Evolutionary conservation across 257 asterid species (phyloP).

Genomic region (Buddleja alternifolia): DNA sequence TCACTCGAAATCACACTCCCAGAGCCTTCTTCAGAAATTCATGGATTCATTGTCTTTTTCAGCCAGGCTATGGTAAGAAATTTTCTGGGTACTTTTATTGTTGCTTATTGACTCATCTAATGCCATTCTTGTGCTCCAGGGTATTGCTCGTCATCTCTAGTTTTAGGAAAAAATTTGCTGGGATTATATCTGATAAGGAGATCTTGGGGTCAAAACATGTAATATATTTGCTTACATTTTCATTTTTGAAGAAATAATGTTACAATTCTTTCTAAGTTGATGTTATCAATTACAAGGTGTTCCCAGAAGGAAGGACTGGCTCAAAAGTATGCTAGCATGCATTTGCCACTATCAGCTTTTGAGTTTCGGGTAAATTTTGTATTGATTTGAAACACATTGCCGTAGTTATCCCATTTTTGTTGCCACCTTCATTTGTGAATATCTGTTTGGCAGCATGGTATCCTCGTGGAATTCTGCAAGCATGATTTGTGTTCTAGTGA

Average conservation of each 20-base stretch:
- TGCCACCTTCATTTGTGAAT: conserved; percentile 23
- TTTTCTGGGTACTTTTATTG: neutral
- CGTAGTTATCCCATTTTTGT: conserved; percentile 4
- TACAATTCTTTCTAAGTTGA: conserved; percentile 39
- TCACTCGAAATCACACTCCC: conserved; percentile 50
- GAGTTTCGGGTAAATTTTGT: conserved; percentile 53
- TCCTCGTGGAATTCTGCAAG: conserved; percentile 75
- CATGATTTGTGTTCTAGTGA: conserved; percentile 55
- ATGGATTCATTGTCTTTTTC: conserved; percentile 61
- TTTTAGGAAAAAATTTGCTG: conserved; percentile 68
- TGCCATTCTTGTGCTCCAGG: conserved; percentile 59
- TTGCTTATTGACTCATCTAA: conserved; percentile 22
- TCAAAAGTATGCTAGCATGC: conserved; percentile 59
- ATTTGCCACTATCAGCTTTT: conserved; percentile 59
- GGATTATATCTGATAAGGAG: conserved; percentile 67
- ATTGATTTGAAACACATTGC: conserved; percentile 9
- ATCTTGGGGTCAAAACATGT: conserved; percentile 86
- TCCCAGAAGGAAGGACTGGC: conserved; percentile 88
- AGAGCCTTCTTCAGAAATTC: conserved; percentile 67
- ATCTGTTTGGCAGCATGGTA: conserved; percentile 60
- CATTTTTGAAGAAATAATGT: too few relatives aligned
- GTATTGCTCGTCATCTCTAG: conserved; percentile 63
- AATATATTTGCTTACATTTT: conserved; percentile 32
- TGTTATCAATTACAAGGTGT: conserved; percentile 58
- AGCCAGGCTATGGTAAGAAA: conserved; percentile 80